phyloP scores from a whole-genome alignment of 345 rosid genomes.

The Murraya koenigii region DNA sequence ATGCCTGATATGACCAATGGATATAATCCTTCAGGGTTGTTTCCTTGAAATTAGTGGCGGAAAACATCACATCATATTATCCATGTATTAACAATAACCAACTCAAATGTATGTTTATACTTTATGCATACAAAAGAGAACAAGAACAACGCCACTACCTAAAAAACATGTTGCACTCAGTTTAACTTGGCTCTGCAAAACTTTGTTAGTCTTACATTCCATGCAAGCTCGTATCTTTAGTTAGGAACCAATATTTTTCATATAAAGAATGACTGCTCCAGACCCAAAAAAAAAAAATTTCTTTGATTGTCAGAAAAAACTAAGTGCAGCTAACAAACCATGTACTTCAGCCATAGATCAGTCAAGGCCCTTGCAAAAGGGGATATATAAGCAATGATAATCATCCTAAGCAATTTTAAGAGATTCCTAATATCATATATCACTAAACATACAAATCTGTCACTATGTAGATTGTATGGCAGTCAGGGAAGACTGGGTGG shows the following conservation, averaged over 20 bases:
- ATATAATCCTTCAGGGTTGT: background rate
- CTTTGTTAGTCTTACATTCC: background rate
- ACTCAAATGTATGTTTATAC: background rate
- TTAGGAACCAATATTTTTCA: background rate
- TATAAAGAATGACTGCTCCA: background rate
- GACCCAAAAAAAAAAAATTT: background rate
- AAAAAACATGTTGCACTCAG: background rate
- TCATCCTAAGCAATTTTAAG: background rate
- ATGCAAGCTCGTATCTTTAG: background rate
- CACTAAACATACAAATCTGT: background rate
- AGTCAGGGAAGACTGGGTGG: background rate
- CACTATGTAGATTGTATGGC: background rate
- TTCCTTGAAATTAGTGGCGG: background rate
- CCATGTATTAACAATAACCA: background rate
- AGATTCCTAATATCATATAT: background rate
- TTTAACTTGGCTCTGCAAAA: background rate
- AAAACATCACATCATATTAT: background rate
- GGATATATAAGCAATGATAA: background rate
- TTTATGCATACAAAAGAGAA: background rate
- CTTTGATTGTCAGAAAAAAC: background rate
- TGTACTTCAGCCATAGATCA: background rate
- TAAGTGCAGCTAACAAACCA: background rate
- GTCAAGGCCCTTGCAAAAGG: background rate
- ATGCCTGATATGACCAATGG: background rate
- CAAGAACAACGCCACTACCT: background rate